Evolutionary conservation across 1,284 basidiomycete species (phyloP), one percentile per base, ranked within the genome.

Genomic region (Sporisorium exsertum): DNA sequence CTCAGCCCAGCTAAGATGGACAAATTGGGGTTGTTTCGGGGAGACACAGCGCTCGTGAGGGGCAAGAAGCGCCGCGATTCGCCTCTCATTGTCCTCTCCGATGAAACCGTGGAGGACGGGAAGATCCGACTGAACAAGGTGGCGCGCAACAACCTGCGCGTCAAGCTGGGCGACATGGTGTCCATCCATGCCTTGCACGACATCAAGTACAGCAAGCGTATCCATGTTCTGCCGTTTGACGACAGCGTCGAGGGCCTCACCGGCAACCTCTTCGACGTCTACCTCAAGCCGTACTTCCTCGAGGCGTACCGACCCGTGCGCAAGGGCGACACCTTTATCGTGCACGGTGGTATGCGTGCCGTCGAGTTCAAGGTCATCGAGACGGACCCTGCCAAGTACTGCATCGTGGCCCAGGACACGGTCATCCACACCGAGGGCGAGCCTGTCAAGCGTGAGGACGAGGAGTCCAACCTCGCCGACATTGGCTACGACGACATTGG

Each of bases 401-500:
- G 95, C 88, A 97, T 97, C 76, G 94, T 97, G 32, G 95, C 95
- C 0, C 95, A 96, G 87, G 95, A 97, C 82, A 97, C 95, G 0
- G 94, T 97, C 56, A 95, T 97, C 76, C 94, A 96, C 87, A 95
- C 93, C 51, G 97, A 99, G 90, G 97, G 97, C 72, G 97, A 99
- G 81, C 94, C 97, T 0, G 92, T 99, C 83, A 98, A 99, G 89
- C 92, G 97, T 68, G 97, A 99, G 86, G 97, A 98, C 71, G 97
- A 99, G 87, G 97, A 99, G 87, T 91, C 94, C 46, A 97, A 96
- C 87, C 90, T 99, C 35, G 92, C 91, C 78, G 97, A 97, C 81
- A 97, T 99, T 76, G 97, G 97, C 37, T 99, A 99, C 86, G 97
- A 99, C 83, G 96, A 99, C 84, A 96, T 99, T 80, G 97, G 96